Conservation (phyloP, 164 flowering plant species). For the Liquidambar formosana region DNA sequence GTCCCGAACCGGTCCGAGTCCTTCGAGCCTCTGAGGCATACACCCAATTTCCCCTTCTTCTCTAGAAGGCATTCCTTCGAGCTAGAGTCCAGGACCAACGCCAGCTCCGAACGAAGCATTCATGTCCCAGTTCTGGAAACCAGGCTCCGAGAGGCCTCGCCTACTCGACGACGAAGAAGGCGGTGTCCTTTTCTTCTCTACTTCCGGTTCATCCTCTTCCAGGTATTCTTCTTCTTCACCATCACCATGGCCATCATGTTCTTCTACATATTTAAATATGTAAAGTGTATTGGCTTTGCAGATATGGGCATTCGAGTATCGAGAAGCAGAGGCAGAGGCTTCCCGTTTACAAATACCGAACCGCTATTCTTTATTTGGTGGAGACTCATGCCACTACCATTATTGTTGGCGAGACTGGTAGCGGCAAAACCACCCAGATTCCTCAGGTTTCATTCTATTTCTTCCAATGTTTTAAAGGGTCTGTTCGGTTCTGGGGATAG, state of each 20-base stretch:
- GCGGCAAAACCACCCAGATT: constrained; percentile 97
- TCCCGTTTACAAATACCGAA: constrained; percentile 79
- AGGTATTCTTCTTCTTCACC: constrained; percentile 24
- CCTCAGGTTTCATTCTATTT: constrained; percentile 65
- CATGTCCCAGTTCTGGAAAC: constrained; percentile 88
- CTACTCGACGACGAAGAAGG: constrained; percentile 93
- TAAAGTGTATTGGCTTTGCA: constrained; percentile 13
- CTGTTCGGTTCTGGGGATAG: no score
- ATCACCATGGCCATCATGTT: background rate
- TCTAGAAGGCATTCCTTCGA: background rate
- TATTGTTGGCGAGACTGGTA: constrained; percentile 94
- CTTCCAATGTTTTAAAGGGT: background rate
- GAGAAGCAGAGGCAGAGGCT: constrained; percentile 90
- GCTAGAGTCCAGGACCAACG: background rate
- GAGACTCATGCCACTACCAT: constrained; percentile 87
- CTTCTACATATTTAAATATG: background rate
- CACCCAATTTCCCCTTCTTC: no score
- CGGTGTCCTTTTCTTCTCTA: constrained; percentile 65
- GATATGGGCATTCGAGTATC: constrained; percentile 56
- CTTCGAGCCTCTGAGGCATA: no score
- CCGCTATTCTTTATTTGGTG: constrained; percentile 76
- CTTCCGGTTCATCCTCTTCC: constrained; percentile 55
- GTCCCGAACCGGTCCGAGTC: no score
- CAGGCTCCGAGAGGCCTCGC: constrained; percentile 84
- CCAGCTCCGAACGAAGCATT: background rate